phyloP scores from a whole-genome alignment of 306 rosid species.

The Dryas octopetala region DNA sequence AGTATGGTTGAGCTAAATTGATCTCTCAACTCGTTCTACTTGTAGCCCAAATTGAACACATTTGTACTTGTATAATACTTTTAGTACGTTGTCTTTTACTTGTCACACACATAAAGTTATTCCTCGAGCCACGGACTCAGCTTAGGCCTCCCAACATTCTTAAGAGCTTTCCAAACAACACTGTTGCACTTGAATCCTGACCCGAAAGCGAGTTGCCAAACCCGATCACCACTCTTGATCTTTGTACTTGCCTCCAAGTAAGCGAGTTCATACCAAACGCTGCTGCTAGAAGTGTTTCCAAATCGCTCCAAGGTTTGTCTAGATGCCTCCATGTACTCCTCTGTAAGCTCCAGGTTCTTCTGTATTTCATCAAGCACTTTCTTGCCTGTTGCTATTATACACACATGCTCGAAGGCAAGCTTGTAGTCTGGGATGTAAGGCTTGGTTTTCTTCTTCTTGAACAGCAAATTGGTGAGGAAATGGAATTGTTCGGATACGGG shows the following conservation, averaged over 20 bases:
- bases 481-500: background rate
- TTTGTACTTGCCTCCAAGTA: constrained; percentile 52
- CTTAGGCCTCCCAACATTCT: constrained; percentile 34
- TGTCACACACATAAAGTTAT: too few relatives aligned
- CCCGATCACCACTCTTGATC: constrained; percentile 46
- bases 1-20: too few relatives aligned
- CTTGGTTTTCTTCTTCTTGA: background rate
- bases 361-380: constrained; percentile 61
- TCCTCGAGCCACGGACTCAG: constrained; percentile 50
- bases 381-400: constrained; percentile 54
- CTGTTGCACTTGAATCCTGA: constrained; percentile 42
- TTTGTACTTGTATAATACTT: too few relatives aligned
- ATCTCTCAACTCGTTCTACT: too few relatives aligned
- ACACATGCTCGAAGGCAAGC: constrained; percentile 25
- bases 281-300: constrained; percentile 69
- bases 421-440: background rate
- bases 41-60: too few relatives aligned
- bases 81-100: too few relatives aligned
- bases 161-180: constrained; percentile 55
- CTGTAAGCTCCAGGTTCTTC: constrained; percentile 43
- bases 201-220: constrained; percentile 52
- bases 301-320: constrained; percentile 65
- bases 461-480: background rate
- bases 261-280: constrained; percentile 66
- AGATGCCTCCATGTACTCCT: constrained; percentile 65